phyloP scores from a whole-genome alignment of 148 eudicot species.

The Cornus kousa region DNA sequence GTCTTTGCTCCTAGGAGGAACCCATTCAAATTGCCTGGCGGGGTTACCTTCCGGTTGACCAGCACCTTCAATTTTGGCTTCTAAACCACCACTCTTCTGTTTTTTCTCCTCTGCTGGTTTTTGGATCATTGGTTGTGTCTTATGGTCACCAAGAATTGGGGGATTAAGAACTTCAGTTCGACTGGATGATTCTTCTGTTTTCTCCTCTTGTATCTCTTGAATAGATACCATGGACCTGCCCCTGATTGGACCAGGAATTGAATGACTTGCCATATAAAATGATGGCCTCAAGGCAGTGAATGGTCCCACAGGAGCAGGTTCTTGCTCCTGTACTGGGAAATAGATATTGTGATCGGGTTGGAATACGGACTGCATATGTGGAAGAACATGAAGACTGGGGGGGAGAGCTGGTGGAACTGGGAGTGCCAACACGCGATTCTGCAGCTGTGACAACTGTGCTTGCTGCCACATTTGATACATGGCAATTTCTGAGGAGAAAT shows the following conservation, averaged over 20 bases:
- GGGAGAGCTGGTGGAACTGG: conserved; percentile 30
- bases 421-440: conserved; percentile 34
- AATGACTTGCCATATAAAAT: conserved; percentile 25
- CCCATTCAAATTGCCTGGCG: background rate
- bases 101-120: conserved; percentile 19
- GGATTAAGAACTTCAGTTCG: conserved; percentile 11
- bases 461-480: conserved; percentile 51
- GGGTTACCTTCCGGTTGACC: background rate
- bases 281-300: conserved; percentile 18
- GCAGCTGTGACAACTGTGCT: conserved; percentile 41
- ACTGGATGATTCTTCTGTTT: conserved; percentile 21
- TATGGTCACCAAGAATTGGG: conserved; percentile 8
- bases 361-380: conserved; percentile 35
- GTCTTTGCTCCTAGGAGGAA: conserved; percentile 2
- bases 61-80: conserved; percentile 7
- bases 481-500: conserved; percentile 37
- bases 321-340: conserved; percentile 18
- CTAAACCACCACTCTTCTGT: conserved; percentile 12
- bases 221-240: conserved; percentile 35
- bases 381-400: conserved; percentile 25
- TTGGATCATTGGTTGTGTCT: conserved; percentile 13
- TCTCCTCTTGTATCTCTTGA: conserved; percentile 39
- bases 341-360: conserved; percentile 27
- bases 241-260: conserved; percentile 17
- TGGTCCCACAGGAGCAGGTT: conserved; percentile 7